These are phyloP conservation scores for Eucalyptus regnans DNA, from an alignment of 345 rosid genomes.

Conservation along the genomic window DNA sequence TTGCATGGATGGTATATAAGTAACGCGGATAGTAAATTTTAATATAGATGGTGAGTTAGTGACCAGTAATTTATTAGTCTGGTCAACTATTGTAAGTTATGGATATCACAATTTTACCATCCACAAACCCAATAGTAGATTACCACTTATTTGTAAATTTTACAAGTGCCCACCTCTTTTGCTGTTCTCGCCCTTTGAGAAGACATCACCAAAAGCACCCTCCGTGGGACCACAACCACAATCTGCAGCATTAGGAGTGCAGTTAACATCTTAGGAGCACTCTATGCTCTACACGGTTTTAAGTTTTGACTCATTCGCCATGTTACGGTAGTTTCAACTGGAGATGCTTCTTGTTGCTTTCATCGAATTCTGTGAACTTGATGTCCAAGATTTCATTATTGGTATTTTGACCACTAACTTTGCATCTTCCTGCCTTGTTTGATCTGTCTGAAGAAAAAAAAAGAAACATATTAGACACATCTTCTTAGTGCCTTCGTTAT, in stretches of 20 bases:
- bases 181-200: neutral
- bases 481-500: neutral
- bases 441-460: neutral
- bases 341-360: neutral
- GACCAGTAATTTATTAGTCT: neutral
- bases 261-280: neutral
- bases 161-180: neutral
- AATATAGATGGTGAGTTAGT: neutral
- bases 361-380: neutral
- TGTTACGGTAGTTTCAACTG: neutral
- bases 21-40: neutral
- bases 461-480: neutral
- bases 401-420: neutral
- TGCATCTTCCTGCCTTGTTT: neutral
- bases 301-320: neutral
- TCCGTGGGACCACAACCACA: neutral
- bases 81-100: neutral
- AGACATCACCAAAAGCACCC: neutral
- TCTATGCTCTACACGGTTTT: neutral
- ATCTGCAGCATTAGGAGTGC: neutral
- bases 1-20: accelerated
- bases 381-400: neutral
- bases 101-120: neutral
- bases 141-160: neutral
- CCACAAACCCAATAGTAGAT: neutral